Base-by-base conservation (phyloP, 2,329 filamentous ascomycete species). In the Calonectria montana region DNA sequence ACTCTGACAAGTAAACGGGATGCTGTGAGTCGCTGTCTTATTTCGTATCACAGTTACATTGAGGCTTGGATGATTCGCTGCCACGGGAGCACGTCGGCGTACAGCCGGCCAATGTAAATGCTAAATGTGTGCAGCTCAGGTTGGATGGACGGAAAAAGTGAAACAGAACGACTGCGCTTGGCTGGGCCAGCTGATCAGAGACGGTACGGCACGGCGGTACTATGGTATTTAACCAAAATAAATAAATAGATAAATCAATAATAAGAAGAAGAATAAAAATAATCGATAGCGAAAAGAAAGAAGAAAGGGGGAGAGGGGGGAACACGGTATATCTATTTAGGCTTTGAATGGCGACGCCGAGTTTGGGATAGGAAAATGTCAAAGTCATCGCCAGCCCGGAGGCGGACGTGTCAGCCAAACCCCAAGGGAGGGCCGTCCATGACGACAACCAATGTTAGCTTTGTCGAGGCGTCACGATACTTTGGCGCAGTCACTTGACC, bases 61-160 rank as follows among this genome's bases (percentile, higher is more conserved):
- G 70, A 77, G 74, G 74, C 74, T 67, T 77, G 64, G 70, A 55
- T 69, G 57, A 55, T 67, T 67, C 41, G 50, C 50, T 69, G 70
- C 73, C 74, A 77, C 73, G 75, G 76, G 67, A 76, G 75, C 75
- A 74, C 39, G 65, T 67, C 29, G 73, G 29, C 75, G 75, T 71
- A 71, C 75, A 77, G 72, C 73, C 48, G 57, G 57, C 57, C 57
- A 61, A 61, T 61, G 29, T 43, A 61, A 41, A 41, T n/a, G 50
- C 41, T 29, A 43, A 41, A 48, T 45, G 53, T 55, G 41, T 21
- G 23, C 57, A 43, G 57, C 57, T 43, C 23, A 39, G 35, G 57
- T 61, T 61, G 57, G 57, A 43, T 61, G 57, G 57, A 61, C 25
- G 37, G 37, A 43, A 43, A 61, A 29, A 43, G 57, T 61, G 57